Base-by-base conservation (phyloP, 495 filamentous ascomycete genomes). In the Thozetella sp. region DNA sequence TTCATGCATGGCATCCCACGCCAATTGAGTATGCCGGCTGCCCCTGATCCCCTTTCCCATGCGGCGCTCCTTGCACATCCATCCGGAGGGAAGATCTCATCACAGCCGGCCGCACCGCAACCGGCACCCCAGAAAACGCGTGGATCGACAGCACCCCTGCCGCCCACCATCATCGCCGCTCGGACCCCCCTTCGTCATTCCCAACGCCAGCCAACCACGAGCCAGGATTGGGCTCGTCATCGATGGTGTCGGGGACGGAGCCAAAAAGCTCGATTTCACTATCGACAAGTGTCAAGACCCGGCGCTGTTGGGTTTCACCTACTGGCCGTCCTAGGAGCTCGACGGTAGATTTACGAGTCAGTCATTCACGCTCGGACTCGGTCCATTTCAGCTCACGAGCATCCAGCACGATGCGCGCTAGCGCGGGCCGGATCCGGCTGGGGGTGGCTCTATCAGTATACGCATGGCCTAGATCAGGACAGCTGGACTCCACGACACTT, bases 151-250 rank as follows among this genome's bases (percentile, higher is more conserved):
- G 20, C 11, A 48, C 43, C 43, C 43, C 43, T 48, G 43, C n/a
- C 11, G 9, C 43, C 43, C 43, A 15, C 43, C 43, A 48, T 48
- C n/a, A 48, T 48, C 10, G n/a, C 12, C 43, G 43, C 43, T 48
- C 43, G 43, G 43, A 48, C 43, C 43, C 43, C n/a, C 43, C 9
- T 48, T 48, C 43, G 43, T 48, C 43, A 48, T 48, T 48, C 43
- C 10, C 43, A 4, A 20, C n/a, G 9, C 20, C 43, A 48, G 43
- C 43, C 43, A 48, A 48, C 43, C 9, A 48, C n/a, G 10, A n/a
- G 3, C 4, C n/a, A 48, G 9, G 11, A 4, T 20, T 10, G 43
- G 43, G 9, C 11, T 48, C 11, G 43, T 48, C 20, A n/a, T 48
- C 43, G 43, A 48, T 19, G 43, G 10, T n/a, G n/a, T 4, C 43